These are phyloP conservation scores for Eucalyptus paniculata DNA, from an alignment of 345 rosid genomes.

Conservation along the genomic window DNA sequence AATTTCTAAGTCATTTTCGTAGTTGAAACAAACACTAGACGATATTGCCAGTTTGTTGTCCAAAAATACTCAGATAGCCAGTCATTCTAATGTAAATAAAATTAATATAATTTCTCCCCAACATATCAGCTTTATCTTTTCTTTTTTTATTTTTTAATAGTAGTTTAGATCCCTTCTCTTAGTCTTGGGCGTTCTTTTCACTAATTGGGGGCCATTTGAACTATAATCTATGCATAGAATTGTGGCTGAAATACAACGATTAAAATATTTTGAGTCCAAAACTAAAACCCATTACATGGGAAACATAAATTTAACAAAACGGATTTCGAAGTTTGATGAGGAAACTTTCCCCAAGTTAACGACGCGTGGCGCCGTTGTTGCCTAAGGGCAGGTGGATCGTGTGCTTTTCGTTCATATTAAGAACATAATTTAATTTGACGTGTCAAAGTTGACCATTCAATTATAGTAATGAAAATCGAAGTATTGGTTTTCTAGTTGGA, in stretches of 20 bases:
- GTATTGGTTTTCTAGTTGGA: too few species aligned
- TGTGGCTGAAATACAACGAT: background rate
- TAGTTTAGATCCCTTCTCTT: too few species aligned
- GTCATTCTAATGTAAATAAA: too few species aligned
- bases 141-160: too few species aligned
- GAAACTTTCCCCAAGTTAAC: background rate
- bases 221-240: background rate
- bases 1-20: too few species aligned
- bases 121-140: too few species aligned
- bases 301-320: background rate
- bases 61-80: too few species aligned
- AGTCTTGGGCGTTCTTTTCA: too few species aligned
- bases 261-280: background rate
- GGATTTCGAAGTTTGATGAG: background rate
- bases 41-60: too few species aligned
- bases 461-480: background rate
- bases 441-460: background rate
- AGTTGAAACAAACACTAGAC: too few species aligned
- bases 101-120: too few species aligned
- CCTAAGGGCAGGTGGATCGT: background rate
- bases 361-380: background rate
- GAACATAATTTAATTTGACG: background rate
- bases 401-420: background rate
- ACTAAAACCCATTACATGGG: background rate
- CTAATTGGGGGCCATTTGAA: too few species aligned